Evolutionary conservation across 768 basidiomycete species (phyloP), one percentile per base, ranked within the genome.

Genomic region (Mycena epipterygia): DNA sequence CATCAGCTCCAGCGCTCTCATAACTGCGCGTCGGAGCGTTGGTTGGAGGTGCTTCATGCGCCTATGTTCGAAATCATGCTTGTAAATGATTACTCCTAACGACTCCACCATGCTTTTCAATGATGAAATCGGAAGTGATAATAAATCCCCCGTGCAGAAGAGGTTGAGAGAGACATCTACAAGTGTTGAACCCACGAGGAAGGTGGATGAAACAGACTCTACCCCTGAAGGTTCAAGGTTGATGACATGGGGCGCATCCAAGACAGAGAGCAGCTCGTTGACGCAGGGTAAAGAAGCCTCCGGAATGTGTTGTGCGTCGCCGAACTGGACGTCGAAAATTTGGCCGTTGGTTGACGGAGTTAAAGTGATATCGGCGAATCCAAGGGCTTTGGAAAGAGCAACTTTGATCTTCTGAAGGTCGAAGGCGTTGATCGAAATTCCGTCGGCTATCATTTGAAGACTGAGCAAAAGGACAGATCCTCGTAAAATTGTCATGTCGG

Each of bases 391-490:
- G 23, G 87, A 80, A 59, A 89, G 75, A 67, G 86, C 83, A 21
- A 83, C 83, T 76, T 95, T 94, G 75, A 95, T 79, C 74, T 88
- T 89, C 72, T 93, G 81, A 11, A 92, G 79, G 21, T 85, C 84
- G 53, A 83, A 80, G 9, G 84, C 62, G 64, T 90, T 89, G 56
- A 91, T 84, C 19, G 79, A 60, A 51, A 91, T 83, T 9, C 92
- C 92, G 67, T 90, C 89, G 13, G 89, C 84, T 35, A 94, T 83
- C 89, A 93, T 90, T 59, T 89, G 86, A 56, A 94, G 79, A 67
- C 88, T 85, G 19, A 95, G 83, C 17, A 87, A 79, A 29, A 93
- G 69, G 25, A 91, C 75, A 1, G 89, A 88, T 67, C 90, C 89
- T 67, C 85, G 85, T 48, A 92, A 77, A 29, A 79, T 77, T 6